Evolutionary conservation across 495 filamentous ascomycete genomes (phyloP).

Genomic region (Penicillium coprophilum): DNA sequence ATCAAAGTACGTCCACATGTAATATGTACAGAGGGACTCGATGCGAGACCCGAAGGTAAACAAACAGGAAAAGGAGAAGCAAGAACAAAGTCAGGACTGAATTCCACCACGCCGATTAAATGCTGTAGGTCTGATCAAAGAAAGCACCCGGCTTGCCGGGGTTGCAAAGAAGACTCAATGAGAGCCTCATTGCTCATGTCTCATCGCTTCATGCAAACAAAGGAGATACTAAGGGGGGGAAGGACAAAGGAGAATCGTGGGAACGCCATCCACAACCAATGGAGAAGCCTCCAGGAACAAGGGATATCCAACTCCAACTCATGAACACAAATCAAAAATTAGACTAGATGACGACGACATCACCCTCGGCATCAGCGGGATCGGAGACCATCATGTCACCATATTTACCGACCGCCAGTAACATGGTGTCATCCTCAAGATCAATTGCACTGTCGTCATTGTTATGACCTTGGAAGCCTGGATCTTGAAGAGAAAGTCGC

Average conservation of each 20-base stretch:
- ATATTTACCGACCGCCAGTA: slow-evolving; percentile 51
- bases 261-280: slow-evolving; percentile 23
- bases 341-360: slow-evolving; percentile 48
- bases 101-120: slow-evolving; percentile 32
- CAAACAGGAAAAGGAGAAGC: slow-evolving; percentile 18
- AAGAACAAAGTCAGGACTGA: slow-evolving; percentile 21
- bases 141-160: slow-evolving; percentile 6
- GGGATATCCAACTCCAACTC: slow-evolving; percentile 27
- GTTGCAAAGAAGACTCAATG: slow-evolving; percentile 15
- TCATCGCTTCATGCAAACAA: slow-evolving; percentile 32
- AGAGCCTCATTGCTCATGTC: slow-evolving; percentile 29
- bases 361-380: slow-evolving; percentile 50
- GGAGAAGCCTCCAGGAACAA: slow-evolving; percentile 20
- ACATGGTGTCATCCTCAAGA: slow-evolving; percentile 47
- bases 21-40: slow-evolving; percentile 26
- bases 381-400: slow-evolving; percentile 51
- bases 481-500: slow-evolving; percentile 29
- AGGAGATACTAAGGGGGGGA: background rate
- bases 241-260: slow-evolving; percentile 22
- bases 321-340: slow-evolving; percentile 22
- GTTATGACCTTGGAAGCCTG: slow-evolving; percentile 38
- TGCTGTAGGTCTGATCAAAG: slow-evolving; percentile 27
- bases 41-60: slow-evolving; percentile 12
- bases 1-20: slow-evolving; percentile 5
- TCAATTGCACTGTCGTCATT: slow-evolving; percentile 52